Conservation (phyloP, 305 asterid species). For the Fraxinus velutina region DNA sequence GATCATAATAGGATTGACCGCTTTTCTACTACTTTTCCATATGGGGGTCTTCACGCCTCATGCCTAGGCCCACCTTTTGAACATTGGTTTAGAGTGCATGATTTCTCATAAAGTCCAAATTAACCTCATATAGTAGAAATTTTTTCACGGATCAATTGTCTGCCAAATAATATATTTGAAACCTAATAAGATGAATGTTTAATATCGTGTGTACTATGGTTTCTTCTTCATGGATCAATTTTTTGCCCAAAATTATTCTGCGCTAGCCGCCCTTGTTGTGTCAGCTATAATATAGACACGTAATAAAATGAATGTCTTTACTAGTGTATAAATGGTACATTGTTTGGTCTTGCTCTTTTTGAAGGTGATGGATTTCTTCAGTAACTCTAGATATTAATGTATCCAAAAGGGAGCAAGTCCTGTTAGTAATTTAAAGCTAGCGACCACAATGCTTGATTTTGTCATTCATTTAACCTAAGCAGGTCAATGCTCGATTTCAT, state of each 20-base stretch:
- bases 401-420: neutral
- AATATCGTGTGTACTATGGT: neutral
- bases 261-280: neutral
- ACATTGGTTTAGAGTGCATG: conserved; percentile 27
- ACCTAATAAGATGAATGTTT: neutral
- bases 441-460: neutral
- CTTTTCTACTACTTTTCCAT: neutral
- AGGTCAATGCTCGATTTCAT: neutral
- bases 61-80: conserved; percentile 26
- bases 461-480: neutral
- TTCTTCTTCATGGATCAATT: neutral
- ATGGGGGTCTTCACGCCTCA: neutral
- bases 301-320: neutral
- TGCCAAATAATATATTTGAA: neutral
- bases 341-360: neutral
- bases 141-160: neutral
- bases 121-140: neutral
- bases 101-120: conserved; percentile 1
- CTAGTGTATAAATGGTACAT: neutral
- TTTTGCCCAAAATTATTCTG: neutral
- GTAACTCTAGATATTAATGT: neutral
- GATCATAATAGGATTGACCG: neutral
- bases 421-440: neutral
- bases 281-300: neutral
- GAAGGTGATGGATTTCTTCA: neutral